Conservation (phyloP, 257 asterid genomes). For the Schizonepeta tenuifolia region DNA sequence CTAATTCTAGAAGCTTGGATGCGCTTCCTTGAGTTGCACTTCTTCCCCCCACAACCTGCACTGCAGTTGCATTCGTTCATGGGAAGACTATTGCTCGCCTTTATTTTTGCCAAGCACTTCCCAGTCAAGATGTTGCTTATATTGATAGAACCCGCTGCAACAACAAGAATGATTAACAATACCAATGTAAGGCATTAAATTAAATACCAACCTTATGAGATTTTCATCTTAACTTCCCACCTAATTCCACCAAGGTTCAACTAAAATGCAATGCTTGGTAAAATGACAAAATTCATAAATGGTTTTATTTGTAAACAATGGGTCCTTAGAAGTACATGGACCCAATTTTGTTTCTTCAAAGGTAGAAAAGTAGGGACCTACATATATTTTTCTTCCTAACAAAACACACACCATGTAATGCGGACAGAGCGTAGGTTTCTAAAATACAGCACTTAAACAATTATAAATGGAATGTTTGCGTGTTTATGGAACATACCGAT, state of each 20-base stretch:
- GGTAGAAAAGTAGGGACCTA: not conserved
- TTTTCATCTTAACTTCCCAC: not conserved
- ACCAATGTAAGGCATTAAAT: not conserved
- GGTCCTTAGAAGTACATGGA: not conserved
- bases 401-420: not conserved
- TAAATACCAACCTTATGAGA: not conserved
- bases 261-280: not conserved
- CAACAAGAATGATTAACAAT: slow-evolving; percentile 14
- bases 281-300: not conserved
- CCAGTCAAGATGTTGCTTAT: slow-evolving; percentile 95
- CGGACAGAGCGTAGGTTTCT: not conserved
- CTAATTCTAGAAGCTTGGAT: slow-evolving; percentile 57
- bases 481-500: slow-evolving; percentile 52
- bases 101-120: slow-evolving; percentile 93
- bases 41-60: slow-evolving; percentile 58
- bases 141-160: slow-evolving; percentile 92
- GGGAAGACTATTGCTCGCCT: slow-evolving; percentile 62
- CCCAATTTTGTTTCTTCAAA: not conserved
- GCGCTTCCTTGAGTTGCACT: slow-evolving; percentile 62
- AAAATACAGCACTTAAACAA: not conserved
- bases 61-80: slow-evolving; percentile 63
- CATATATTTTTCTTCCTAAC: not conserved
- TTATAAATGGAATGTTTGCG: not conserved
- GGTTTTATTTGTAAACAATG: slow-evolving; percentile 4
- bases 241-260: not conserved